Evolutionary conservation across 306 rosid species (phyloP), one percentile per base, ranked within the genome.

Genomic region (Pachyrhizus erosus): DNA sequence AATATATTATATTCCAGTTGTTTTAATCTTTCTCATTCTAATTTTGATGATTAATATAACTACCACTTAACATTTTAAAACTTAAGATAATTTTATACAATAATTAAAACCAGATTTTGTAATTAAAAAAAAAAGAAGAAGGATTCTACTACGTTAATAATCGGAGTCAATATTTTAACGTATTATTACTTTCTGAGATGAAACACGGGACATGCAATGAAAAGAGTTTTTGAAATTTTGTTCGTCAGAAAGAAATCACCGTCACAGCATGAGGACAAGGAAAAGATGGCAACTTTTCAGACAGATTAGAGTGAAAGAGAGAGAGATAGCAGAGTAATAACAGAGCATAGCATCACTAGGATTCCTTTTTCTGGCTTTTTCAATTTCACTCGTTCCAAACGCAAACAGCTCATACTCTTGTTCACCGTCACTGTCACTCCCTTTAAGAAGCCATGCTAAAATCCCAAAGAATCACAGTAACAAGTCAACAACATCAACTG

Each of bases 251-350:
- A 26, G 23, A 61, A 42, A 26, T 43, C 13, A 62, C 3, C 15
- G 21, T 73, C 54, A 21, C 33, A 3, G 81, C 39, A 15, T 55
- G 51, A 74, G 78, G 86, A 77, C 85, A 85, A 79, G 45, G 5
- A 46, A 86, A 52, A 75, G 72, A 75, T 82, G 29, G 23, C 75
- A 79, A 51, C 85, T 83, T 86, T 86, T 79, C 55, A 79, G 80
- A 69, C 37, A 76, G 76, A 73, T 71, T 65, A 71, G 80, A 76
- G 23, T 40, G 48, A 1, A 27, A 24, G 66, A 65, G 82, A 76
- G 76, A 71, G 71, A 80, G 54, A 69, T 67, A 23, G 2, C 24
- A 27, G 2, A 9, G 15, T 0, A 23, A 58, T 24, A 61, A 37
- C n/a, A n/a, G n/a, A n/a, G n/a, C n/a, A 26, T 60, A 3, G 9